Evolutionary conservation across 495 filamentous ascomycete species (phyloP), one percentile per base, ranked within the genome.

Genomic region (Sabuloglossum arenarium): DNA sequence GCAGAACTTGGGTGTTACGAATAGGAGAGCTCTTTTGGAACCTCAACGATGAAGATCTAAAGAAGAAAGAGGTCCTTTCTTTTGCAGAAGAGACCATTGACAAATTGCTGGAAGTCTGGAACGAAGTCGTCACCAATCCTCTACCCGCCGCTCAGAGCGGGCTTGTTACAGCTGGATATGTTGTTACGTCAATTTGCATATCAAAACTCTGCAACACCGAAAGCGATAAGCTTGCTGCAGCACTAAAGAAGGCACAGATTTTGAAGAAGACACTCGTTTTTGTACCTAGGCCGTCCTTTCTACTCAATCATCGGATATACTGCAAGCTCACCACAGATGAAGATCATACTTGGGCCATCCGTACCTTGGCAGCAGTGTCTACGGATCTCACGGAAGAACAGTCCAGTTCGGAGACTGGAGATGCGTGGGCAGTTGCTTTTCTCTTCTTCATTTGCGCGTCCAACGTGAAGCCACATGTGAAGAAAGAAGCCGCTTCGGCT

Each of bases 261-360:
- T 62, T 73, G 19, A 75, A 80, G 42, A 77, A 82, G 57, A 75
- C 79, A 42, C 71, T 94, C 53, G 70, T 70, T 0, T 66, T 77
- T 16, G 75, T 77, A 11, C 78, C 85, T 0, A 95, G 90, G 63
- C 79, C 83, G 10, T 90, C 88, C 0, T 90, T 90, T 65, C 70
- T 96, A 6, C 73, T 97, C 0, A 94, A 87, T 63, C 78, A 80
- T 23, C 84, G 81, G 53, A 77, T 90, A 8, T 96, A 88, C 68
- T 75, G 81, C 32, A 94, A 93, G 62, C 64, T 96, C 19, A 67
- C 72, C 4, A 68, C 68, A 6, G 76, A 84, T 43, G 80, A 86
- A 21, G 91, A 96, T 60, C 68, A 85, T 27, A 71, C 69, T 51
- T 97, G 93, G 88, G 70, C 80, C 34, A 68, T 81, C 32, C 77